Conservation (phyloP, 768 basidiomycete genomes). For the Mycena crocata region DNA sequence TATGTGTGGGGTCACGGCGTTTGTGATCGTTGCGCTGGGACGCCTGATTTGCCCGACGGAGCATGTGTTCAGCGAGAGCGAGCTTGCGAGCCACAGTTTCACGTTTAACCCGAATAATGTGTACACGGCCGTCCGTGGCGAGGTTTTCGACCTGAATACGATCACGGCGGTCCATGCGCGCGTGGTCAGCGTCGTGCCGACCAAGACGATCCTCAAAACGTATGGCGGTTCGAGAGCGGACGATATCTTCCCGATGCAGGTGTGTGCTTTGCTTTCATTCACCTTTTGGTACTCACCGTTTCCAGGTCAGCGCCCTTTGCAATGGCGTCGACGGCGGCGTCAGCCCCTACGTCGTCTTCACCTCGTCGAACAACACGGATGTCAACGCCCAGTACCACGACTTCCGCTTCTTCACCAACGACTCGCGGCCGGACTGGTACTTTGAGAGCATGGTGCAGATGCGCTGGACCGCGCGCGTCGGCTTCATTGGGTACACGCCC, state of each 20-base stretch:
- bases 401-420: conserved; percentile 89
- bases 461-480: conserved; percentile 89
- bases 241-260: conserved; percentile 94
- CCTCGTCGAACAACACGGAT: conserved; percentile 82
- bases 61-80: conserved; percentile 85
- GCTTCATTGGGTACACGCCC: conserved; percentile 88
- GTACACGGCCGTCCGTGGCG: conserved; percentile 88
- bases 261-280: conserved; percentile 42
- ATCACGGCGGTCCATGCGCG: conserved; percentile 76
- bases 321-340: conserved; percentile 85
- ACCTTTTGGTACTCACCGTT: conserved; percentile 2
- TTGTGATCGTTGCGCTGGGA: conserved; percentile 92
- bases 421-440: conserved; percentile 98
- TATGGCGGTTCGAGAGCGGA: conserved; percentile 86
- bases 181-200: conserved; percentile 77
- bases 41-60: conserved; percentile 93
- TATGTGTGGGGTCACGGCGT: conserved; percentile 86
- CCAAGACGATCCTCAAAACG: conserved; percentile 74
- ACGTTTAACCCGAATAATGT: conserved; percentile 77
- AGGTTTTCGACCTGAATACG: conserved; percentile 88
- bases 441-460: conserved; percentile 93
- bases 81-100: conserved; percentile 80
- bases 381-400: conserved; percentile 90
- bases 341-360: conserved; percentile 85
- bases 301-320: conserved; percentile 90